Evolutionary conservation across 2,329 filamentous ascomycete species (phyloP), one percentile per base, ranked within the genome.

Genomic region (Ceratocystis cacaofunesta): DNA sequence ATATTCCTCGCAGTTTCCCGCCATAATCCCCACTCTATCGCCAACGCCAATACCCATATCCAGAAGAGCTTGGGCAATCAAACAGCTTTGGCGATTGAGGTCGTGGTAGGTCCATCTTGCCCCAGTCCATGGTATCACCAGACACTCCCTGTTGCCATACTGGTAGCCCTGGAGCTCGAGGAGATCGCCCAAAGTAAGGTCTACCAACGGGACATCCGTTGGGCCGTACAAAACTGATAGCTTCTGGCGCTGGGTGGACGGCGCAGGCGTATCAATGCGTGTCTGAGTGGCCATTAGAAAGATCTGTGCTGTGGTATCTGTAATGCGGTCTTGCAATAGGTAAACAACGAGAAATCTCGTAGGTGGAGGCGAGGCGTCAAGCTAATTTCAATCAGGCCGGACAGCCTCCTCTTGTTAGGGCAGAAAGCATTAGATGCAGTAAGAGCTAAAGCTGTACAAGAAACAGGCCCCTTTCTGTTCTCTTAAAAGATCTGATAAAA

Each of bases 1-100:
- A 84, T 92, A 92, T 82, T 95, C 80, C 81, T 95, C 76, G 79
- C 91, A 77, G 82, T 95, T 76, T 77, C 91, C 70, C 75, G 87
- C 87, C 85, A 90, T 89, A 69, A 92, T 85, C 36, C 84, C 88
- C 32, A 91, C 79, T 15, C 87, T 80, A 72, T 90, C 88, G 44
- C 87, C 87, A 36, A 82, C 81, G 48, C 81, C 77, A 63, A 90
- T 82, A 1, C 86, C 86, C 74, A 85, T 81, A 25, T 83, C 81
- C 55, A 89, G 75, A 67, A 92, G 74, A 10, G 87, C 87, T 62
- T 83, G 84, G 5, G 85, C 85, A 57, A 88, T 74, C 64, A 80
- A 76, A 57, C 81, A 79, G 70, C 81, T 83, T 74, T 86, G 82
- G 66, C 83, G 78, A 70, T 84, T 82, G 63, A 88, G 76, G 67